Conservation (phyloP, 495 filamentous ascomycete genomes). For the Neurospora tetrasperma region DNA sequence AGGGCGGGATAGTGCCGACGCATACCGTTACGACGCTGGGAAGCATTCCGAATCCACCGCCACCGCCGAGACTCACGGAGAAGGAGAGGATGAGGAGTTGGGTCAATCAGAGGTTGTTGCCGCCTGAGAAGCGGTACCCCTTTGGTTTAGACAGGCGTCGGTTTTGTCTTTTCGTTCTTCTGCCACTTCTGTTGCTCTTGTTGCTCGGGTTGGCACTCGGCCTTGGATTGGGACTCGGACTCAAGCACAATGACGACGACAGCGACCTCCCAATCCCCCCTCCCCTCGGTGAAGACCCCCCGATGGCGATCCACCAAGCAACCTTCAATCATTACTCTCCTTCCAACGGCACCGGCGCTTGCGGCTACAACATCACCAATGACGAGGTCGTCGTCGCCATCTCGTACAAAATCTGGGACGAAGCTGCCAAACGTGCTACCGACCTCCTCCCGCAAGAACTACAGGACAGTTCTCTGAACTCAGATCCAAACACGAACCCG, state of each 20-base stretch:
- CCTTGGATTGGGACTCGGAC: neutral
- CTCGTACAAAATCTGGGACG: constrained; percentile 58
- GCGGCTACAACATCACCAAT: constrained; percentile 45
- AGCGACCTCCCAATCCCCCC: neutral
- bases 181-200: neutral
- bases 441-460: constrained; percentile 2
- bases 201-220: neutral
- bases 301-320: neutral
- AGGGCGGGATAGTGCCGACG: neutral
- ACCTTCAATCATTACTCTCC: constrained; percentile 30
- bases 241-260: neutral
- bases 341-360: constrained; percentile 46
- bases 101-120: neutral
- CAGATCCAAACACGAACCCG: constrained; percentile 59
- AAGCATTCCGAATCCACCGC: neutral
- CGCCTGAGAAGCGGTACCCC: neutral
- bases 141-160: neutral
- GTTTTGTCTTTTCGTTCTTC: neutral
- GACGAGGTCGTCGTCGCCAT: constrained; percentile 55
- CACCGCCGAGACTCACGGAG: neutral
- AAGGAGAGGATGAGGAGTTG: neutral
- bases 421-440: constrained; percentile 15
- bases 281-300: neutral
- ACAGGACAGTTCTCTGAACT: constrained; percentile 13
- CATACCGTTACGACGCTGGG: neutral